Percentiles rank a stretch among this genome's conserved stretches.
phyloP scores from a whole-genome alignment of 2,329 filamentous ascomycete genomes.

The Curvularia sp. region DNA sequence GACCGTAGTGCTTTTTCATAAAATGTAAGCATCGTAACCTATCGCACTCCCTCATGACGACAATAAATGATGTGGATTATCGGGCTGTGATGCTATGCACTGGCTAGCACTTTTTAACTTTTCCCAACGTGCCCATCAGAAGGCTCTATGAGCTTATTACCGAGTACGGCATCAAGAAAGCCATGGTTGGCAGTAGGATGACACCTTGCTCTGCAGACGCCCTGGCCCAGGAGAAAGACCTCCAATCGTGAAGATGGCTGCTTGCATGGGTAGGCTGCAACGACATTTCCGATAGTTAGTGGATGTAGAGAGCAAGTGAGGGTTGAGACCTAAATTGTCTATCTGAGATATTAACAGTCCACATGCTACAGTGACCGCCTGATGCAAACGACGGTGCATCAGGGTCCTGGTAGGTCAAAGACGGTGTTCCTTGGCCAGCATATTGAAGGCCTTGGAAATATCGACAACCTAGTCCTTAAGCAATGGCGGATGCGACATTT shows the following conservation, averaged over 20 bases:
- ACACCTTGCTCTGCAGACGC: too few relatives aligned
- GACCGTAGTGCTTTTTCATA: not conserved
- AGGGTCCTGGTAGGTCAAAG: not conserved
- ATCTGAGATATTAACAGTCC: not conserved
- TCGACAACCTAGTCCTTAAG: not conserved
- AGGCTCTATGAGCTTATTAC: not conserved
- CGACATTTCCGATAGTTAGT: too few relatives aligned
- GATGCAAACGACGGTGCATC: not conserved
- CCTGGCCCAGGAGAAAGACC: not conserved
- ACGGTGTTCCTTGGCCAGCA: not conserved
- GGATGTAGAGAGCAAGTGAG: too few relatives aligned
- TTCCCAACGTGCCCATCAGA: not conserved
- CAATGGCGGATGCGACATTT: not conserved
- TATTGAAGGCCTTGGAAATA: not conserved
- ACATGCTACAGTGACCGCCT: too few relatives aligned
- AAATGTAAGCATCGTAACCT: not conserved
- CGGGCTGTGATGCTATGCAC: not conserved
- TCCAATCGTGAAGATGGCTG: too few relatives aligned
- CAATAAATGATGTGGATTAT: not conserved
- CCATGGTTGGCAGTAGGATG: not conserved
- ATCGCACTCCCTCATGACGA: not conserved
- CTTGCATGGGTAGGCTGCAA: not conserved
- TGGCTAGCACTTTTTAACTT: not conserved
- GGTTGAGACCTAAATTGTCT: too few relatives aligned
- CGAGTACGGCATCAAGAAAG: not conserved